Evolutionary conservation across 805 yeast genomes (phyloP).

Genomic region (Metschnikowia cerradonensis): DNA sequence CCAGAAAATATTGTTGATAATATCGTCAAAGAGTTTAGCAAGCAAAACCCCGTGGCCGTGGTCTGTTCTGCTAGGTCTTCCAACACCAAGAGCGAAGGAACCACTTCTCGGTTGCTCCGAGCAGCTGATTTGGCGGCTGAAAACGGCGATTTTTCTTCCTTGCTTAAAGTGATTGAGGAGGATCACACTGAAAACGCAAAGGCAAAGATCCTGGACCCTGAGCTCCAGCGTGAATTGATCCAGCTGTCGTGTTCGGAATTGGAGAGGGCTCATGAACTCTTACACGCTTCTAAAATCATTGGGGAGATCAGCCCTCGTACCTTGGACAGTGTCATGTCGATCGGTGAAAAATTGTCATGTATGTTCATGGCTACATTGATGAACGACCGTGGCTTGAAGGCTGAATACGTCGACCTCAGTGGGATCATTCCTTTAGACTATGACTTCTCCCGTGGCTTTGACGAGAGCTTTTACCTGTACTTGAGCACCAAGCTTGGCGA

Average conservation of each 20-base stretch:
- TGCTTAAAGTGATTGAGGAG: slow-evolving; percentile 63
- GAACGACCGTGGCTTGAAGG: slow-evolving; percentile 74
- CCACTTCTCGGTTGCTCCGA: slow-evolving; percentile 77
- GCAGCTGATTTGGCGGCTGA: slow-evolving; percentile 80
- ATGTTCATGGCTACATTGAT: slow-evolving; percentile 81
- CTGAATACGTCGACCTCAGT: slow-evolving; percentile 77
- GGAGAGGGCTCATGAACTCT: slow-evolving; percentile 58
- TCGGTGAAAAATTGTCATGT: slow-evolving; percentile 92
- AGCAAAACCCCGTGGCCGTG: slow-evolving; percentile 71
- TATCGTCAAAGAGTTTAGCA: slow-evolving; percentile 66
- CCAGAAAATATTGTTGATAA: slow-evolving; percentile 81
- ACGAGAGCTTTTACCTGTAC: slow-evolving; percentile 57
- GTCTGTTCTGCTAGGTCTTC: slow-evolving; percentile 96
- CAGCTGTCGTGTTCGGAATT: slow-evolving; percentile 62
- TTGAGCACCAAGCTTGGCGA: slow-evolving; percentile 52
- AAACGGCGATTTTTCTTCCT: slow-evolving; percentile 51
- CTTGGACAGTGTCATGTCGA: slow-evolving; percentile 82
- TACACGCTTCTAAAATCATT: slow-evolving; percentile 84
- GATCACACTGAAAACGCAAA: slow-evolving; percentile 80
- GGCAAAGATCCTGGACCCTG: slow-evolving; percentile 40
- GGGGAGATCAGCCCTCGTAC: slow-evolving; percentile 91
- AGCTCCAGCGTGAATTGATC: slow-evolving; percentile 51
- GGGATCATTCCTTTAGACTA: slow-evolving; percentile 62
- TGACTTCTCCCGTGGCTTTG: slow-evolving; percentile 57
- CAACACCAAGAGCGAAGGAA: slow-evolving; percentile 88